phyloP scores from a whole-genome alignment of 1,284 basidiomycete species.

The Lignosus rhinocerotis region DNA sequence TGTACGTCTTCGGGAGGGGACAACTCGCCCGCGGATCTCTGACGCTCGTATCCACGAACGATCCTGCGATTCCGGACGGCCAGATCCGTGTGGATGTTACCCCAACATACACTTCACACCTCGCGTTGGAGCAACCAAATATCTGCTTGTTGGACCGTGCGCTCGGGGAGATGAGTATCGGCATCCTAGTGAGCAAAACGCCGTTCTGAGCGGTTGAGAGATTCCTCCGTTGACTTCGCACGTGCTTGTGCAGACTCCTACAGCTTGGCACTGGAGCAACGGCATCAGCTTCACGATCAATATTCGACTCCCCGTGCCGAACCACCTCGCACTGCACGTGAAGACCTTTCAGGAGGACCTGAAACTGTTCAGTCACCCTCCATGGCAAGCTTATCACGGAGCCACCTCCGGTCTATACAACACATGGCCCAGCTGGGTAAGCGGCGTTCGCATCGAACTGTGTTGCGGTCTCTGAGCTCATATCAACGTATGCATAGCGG shows the following conservation, averaged over 20 bases:
- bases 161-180: slow-evolving; percentile 26
- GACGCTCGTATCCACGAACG: not conserved
- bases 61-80: slow-evolving; percentile 12
- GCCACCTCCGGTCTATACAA: not conserved
- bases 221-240: not conserved
- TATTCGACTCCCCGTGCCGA: not conserved
- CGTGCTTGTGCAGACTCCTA: not conserved
- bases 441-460: too few species aligned
- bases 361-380: not conserved
- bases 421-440: not conserved
- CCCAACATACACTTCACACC: slow-evolving; percentile 6
- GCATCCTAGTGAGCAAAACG: slow-evolving; percentile 26
- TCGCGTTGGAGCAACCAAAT: slow-evolving; percentile 18
- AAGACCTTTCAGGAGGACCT: not conserved
- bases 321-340: not conserved
- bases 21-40: slow-evolving; percentile 22
- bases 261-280: not conserved
- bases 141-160: slow-evolving; percentile 26
- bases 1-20: slow-evolving; percentile 31
- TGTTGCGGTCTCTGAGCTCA: too few species aligned
- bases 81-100: slow-evolving; percentile 23
- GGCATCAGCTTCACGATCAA: not conserved
- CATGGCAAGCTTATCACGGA: too few species aligned
- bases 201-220: not conserved
- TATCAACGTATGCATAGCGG: too few species aligned